Base-by-base conservation (phyloP, 2,329 filamentous ascomycete genomes). In the Sporothrix pseudoabietina region DNA sequence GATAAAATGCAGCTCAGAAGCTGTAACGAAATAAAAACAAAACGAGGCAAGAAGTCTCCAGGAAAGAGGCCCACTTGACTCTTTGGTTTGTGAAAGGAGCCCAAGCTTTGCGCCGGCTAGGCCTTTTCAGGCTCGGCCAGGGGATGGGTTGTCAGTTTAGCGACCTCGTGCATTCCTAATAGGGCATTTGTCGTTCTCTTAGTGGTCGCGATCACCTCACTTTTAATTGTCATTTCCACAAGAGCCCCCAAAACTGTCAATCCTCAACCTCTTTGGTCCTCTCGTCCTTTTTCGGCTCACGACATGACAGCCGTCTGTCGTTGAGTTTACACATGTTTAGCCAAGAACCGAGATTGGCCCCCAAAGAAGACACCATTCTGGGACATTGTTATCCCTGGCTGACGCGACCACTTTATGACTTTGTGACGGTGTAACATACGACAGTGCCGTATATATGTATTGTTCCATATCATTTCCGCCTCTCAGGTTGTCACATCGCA, bases 191-290 rank as follows among this genome's bases (percentile, higher is more conserved):
- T 55, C 52, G 22, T 12, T 55, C 49, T 54, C 52, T 55, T n/a
- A 55, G n/a, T 26, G 52, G 52, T 19, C 7, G 57, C 32, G 16
- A 61, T n/a, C 57, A 61, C 32, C 16, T 26, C 39, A 66, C 22
- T 30, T 26, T n/a, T 26, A 41, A 30, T 14, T 47, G 8, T 47
- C 39, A 66, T 66, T 66, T 66, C 61, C 61, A 66, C n/a, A 44
- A 61, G 57, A 61, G 16, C 44, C 44, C 44, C 44, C 44, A 49
- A 49, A 8, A 55, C n/a, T 19, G 61, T 47, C 22, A 66, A 65
- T 65, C 61, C 39, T 66, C 61, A 66, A 65, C 61, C 61, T 66
- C 61, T 30, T 65, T 65, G 22, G 61, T 47, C 44, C 3, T 66
- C 19, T 7, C 10, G 22, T 30, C 52, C 22, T 12, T 22, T 19